Base-by-base conservation (phyloP, 1,284 basidiomycete species). In the Wolfiporia cocos region DNA sequence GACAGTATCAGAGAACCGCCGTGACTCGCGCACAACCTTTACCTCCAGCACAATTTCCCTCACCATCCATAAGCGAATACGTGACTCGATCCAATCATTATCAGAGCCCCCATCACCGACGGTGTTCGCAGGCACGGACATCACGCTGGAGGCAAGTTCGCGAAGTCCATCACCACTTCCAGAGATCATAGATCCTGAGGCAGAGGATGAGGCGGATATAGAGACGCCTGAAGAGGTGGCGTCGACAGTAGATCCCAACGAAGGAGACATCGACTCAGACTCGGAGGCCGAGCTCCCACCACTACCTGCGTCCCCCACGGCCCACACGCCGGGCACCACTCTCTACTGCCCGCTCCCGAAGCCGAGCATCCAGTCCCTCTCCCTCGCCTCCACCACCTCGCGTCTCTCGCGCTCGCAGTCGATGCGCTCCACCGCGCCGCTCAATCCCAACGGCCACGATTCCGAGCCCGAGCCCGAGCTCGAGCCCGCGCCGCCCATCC, bases 11-110 rank as follows among this genome's bases (percentile, higher is more conserved):
- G 49, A 46, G 34, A 39, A 44, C 37, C 48, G 49, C 20, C 50
- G 53, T 17, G 54, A 58, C 34, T 64, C 62, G 39, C 47, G 52
- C 24, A 49, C 57, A 22, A 60, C 62, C 10, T 55, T 57, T 41
- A 49, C 62, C 3, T 48, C 56, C 2, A 50, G 46, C 38, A 50
- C 54, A 3, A 42, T 47, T 17, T 41, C 49, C 15, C 34, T 46
- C 23, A 34, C 38, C 7, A 46, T 41, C 34, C 42, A 38, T 17
- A 24, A 40, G 2, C 44, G 37, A 21, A 37, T 48, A 15, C 48
- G 50, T 20, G 46, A 54, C 19, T 57, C 59, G 21, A 51, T 53
- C 21, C 43, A 49, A 23, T 54, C 57, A 12, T 23, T 31, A 2
- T 48, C 50, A 9, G 50, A 52, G 39, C 49, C 42, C 9, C 28